phyloP scores from a whole-genome alignment of 2,329 filamentous ascomycete species.

The Cladosporium velox region DNA sequence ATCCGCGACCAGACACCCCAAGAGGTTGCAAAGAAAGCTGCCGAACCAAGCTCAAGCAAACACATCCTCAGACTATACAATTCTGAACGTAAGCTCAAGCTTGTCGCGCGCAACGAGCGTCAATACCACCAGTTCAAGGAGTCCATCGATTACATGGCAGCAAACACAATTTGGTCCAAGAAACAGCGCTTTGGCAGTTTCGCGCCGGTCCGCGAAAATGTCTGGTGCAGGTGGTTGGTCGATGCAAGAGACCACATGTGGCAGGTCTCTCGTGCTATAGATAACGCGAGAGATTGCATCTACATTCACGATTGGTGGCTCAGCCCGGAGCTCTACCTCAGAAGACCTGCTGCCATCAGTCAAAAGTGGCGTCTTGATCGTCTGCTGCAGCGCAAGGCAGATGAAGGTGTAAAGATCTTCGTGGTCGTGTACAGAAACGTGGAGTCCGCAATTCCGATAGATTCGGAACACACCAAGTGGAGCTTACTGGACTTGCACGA shows the following conservation, averaged over 20 bases:
- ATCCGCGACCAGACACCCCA: conserved; percentile 57
- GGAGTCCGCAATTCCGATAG: conserved; percentile 93
- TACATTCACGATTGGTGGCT: conserved; percentile 99
- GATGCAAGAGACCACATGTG: conserved; percentile 99
- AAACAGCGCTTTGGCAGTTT: conserved; percentile 90
- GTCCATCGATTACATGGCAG: conserved; percentile 83
- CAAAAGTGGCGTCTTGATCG: conserved; percentile 97
- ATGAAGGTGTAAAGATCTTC: conserved; percentile 95
- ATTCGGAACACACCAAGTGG: conserved; percentile 97
- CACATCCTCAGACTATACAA: conserved; percentile 88
- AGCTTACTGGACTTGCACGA: conserved; percentile 92
- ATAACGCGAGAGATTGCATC: conserved; percentile 95
- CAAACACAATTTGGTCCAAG: conserved; percentile 78
- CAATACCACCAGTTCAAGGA: conserved; percentile 91
- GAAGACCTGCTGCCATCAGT: conserved; percentile 89
- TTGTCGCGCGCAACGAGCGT: conserved; percentile 87
- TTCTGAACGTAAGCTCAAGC: conserved; percentile 85
- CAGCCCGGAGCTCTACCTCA: conserved; percentile 92
- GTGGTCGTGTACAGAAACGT: conserved; percentile 98
- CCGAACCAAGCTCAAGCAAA: conserved; percentile 64
- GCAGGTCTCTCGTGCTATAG: conserved; percentile 95
- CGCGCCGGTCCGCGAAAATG: conserved; percentile 80
- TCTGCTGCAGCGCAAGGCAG: conserved; percentile 87
- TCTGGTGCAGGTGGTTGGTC: conserved; percentile 94
- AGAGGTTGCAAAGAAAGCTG: conserved; percentile 64